A percentile compares a stretch with the other conserved stretches of the same genome.
Evolutionary conservation across 768 basidiomycete species (phyloP).

Genomic region (Gautieria morchelliformis): DNA sequence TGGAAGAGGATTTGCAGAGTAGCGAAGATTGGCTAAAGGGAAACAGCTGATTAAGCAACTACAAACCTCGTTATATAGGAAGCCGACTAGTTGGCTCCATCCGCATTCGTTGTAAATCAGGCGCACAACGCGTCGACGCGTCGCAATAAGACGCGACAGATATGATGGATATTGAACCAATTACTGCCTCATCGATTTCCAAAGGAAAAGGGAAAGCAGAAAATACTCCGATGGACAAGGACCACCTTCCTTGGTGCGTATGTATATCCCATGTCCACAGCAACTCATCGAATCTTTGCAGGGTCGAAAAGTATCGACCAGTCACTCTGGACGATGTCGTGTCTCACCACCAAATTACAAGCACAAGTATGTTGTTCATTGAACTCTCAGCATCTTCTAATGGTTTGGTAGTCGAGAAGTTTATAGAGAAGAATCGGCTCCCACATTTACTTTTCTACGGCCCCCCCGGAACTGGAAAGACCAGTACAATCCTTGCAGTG

Average conservation of each 20-base stretch:
- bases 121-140: conserved; percentile 1
- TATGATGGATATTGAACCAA: conserved; percentile 39
- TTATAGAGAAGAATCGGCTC: conserved; percentile 88
- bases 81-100: neutral
- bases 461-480: conserved; percentile 97
- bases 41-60: neutral
- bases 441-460: conserved; percentile 97
- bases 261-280: no score
- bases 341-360: conserved; percentile 91
- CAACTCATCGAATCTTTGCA: conserved; percentile 20
- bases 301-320: conserved; percentile 98
- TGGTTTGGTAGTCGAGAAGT: conserved; percentile 69
- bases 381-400: conserved; percentile 8
- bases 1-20: conserved; percentile 1
- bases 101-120: neutral
- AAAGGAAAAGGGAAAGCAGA: conserved; percentile 73
- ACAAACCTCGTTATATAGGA: neutral
- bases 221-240: conserved; percentile 34
- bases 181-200: conserved; percentile 18
- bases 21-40: neutral
- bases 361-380: conserved; percentile 59
- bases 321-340: conserved; percentile 89
- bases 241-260: conserved; percentile 77
- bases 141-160: conserved; percentile 15
- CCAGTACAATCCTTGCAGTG: conserved; percentile 92